phyloP scores from a whole-genome alignment of 139 green algal genomes.

The Marvania coccoides region DNA sequence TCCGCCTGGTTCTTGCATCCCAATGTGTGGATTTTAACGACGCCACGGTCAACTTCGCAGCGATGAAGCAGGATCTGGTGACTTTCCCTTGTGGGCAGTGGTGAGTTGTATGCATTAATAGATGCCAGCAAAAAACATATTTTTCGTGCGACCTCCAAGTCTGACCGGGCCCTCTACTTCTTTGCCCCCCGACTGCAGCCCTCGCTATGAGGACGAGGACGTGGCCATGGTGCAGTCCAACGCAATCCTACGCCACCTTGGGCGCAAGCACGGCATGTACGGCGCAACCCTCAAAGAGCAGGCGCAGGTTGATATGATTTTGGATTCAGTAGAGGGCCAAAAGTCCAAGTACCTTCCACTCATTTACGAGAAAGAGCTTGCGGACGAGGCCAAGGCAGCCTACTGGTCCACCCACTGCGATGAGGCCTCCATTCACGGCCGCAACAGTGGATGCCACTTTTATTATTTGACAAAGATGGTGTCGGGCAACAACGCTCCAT shows the following conservation, averaged over 20 bases:
- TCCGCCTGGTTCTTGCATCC: constrained; percentile 28
- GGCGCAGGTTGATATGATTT: constrained; percentile 30
- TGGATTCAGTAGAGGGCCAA: constrained; percentile 38
- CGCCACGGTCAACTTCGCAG: constrained; percentile 10
- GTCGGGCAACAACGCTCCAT: not conserved
- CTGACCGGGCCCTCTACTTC: no score
- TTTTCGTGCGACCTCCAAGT: not conserved
- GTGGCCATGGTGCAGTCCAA: constrained; percentile 40
- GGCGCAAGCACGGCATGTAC: constrained; percentile 34
- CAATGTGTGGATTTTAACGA: constrained; percentile 28
- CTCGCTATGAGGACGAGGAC: constrained; percentile 35
- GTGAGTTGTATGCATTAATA: no score
- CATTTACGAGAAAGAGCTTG: constrained; percentile 25
- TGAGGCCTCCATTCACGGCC: not conserved
- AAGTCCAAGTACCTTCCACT: constrained; percentile 30
- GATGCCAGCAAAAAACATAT: not conserved
- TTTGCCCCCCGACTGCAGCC: not conserved
- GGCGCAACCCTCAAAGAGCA: constrained; percentile 25
- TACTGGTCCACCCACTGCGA: constrained; percentile 36
- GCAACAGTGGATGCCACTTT: constrained; percentile 36
- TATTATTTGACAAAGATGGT: constrained; percentile 24
- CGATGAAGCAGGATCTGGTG: constrained; percentile 28
- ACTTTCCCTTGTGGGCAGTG: constrained; percentile 33
- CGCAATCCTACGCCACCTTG: constrained; percentile 36
- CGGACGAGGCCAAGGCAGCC: constrained; percentile 30